These are phyloP conservation scores for Xerocomus brunneocitrinus DNA, from an alignment of 768 basidiomycete species.

Conservation along the genomic window DNA sequence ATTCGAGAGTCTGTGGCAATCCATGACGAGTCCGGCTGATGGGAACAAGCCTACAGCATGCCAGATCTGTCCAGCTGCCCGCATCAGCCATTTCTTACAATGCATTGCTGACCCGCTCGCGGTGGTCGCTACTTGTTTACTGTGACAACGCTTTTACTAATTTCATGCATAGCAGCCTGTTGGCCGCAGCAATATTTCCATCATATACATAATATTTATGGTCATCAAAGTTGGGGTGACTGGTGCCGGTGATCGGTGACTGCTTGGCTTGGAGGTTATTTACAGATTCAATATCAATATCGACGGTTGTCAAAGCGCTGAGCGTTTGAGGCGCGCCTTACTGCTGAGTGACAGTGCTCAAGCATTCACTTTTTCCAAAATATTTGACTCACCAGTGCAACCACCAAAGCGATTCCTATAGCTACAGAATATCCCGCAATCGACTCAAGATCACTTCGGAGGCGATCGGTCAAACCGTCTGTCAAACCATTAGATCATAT, in stretches of 20 bases:
- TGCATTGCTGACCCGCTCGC: neutral
- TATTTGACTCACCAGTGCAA: too few species aligned
- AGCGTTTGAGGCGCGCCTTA: too few species aligned
- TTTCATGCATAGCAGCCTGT: neutral
- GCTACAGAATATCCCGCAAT: neutral
- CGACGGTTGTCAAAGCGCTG: neutral
- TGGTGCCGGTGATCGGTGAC: neutral
- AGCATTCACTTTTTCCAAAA: neutral
- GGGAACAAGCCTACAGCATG: neutral
- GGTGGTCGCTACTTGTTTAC: neutral
- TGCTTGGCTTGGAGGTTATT: neutral
- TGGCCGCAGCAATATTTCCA: neutral
- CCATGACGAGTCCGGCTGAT: neutral
- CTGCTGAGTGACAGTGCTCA: too few species aligned
- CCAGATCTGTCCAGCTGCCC: neutral
- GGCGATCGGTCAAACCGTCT: neutral
- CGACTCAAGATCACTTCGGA: neutral
- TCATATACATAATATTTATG: neutral
- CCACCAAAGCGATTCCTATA: neutral
- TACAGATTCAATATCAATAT: neutral
- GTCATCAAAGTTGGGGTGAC: neutral
- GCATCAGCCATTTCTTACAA: too few species aligned
- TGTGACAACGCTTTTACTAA: neutral
- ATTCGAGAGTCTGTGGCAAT: too few species aligned
- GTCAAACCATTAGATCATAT: too few species aligned